These are phyloP conservation scores for Penicillium fuscoglaucum DNA, from an alignment of 2,329 filamentous ascomycete genomes.

Conservation along the genomic window DNA sequence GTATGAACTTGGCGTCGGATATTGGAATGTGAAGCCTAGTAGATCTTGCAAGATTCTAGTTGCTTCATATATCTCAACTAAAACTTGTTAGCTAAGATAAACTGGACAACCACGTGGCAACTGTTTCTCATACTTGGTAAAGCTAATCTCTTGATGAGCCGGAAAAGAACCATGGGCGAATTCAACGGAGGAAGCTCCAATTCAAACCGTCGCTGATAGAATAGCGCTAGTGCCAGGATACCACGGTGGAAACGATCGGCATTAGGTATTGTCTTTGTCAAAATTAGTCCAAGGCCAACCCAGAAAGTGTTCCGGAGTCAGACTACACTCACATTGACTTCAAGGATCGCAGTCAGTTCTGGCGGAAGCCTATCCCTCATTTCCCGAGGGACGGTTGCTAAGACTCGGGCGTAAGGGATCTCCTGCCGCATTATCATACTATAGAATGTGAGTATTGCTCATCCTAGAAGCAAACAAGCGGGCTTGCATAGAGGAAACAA, in stretches of 20 bases:
- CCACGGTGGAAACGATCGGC: slow-evolving; percentile 63
- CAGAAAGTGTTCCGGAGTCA: neutral
- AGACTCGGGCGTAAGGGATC: slow-evolving; percentile 69
- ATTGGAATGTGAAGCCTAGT: slow-evolving; percentile 60
- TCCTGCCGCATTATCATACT: slow-evolving; percentile 63
- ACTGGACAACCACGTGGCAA: neutral
- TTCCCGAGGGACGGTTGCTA: slow-evolving; percentile 45
- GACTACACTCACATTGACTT: slow-evolving; percentile 37
- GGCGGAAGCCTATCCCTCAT: slow-evolving; percentile 48
- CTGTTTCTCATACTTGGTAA: slow-evolving; percentile 63
- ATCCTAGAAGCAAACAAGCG: neutral
- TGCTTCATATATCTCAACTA: slow-evolving; percentile 49
- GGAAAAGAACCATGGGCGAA: slow-evolving; percentile 64
- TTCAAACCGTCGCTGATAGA: slow-evolving; percentile 67
- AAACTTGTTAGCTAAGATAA: slow-evolving; percentile 14
- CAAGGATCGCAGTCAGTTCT: slow-evolving; percentile 42
- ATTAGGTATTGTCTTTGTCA: slow-evolving; percentile 42
- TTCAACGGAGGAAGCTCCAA: slow-evolving; percentile 75
- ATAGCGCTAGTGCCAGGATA: slow-evolving; percentile 61
- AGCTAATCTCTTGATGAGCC: slow-evolving; percentile 69
- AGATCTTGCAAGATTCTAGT: slow-evolving; percentile 58
- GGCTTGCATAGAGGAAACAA: neutral
- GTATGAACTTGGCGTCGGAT: slow-evolving; percentile 38
- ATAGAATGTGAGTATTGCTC: slow-evolving; percentile 3
- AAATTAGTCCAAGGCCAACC: neutral